Base-by-base conservation (phyloP, 352 stramenopile species). In the Globisporangium ultimum region DNA sequence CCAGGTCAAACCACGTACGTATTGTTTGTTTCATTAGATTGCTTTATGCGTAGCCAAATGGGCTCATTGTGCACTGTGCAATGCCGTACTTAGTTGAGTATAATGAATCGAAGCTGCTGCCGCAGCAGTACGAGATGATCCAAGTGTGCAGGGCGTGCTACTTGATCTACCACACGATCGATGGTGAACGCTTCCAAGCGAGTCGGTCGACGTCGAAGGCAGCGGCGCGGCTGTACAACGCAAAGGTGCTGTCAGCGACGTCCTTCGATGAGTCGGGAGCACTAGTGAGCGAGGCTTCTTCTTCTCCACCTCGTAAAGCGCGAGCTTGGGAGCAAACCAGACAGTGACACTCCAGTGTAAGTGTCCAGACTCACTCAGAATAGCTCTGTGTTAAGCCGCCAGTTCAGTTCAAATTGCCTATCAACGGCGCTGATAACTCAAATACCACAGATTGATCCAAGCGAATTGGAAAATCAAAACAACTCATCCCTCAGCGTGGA, bases 41-140 rank as follows among this genome's bases (percentile, higher is more conserved):
- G 11, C 3, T 3, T 43, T 43, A 12, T 17, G 11, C 10, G 20
- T 67, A 34, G 52, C 45, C 8, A 48, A 49, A 58, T 34, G 15
- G 43, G 1, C 34, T 21, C 1, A 21, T 46, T 56, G 11, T 41
- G 15, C 21, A 28, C 7, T 53, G 43, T 45, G 60, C 13, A n/a
- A 28, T 28, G 5, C 24, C 24, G 48, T 5, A 21, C 45, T 18
- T 24, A 87, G 77, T 87, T 55, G 78, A 78, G 22, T 78, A 79
- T 53, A 58, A 70, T 24, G 70, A 84, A 21, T 66, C 71, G n/a
- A 67, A 73, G 47, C 65, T 66, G 53, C 55, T 84, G 20, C 62
- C 70, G 2, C 74, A 77, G 41, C 64, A 77, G 48, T 84, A 84
- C 58, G 74, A 81, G 43, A 79, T 84, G 69, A 63, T 77, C 55